Percentiles rank a stretch among this genome's conserved stretches.
Evolutionary conservation across 2,329 filamentous ascomycete genomes (phyloP).

Genomic region (Tolypocladium capitatum): DNA sequence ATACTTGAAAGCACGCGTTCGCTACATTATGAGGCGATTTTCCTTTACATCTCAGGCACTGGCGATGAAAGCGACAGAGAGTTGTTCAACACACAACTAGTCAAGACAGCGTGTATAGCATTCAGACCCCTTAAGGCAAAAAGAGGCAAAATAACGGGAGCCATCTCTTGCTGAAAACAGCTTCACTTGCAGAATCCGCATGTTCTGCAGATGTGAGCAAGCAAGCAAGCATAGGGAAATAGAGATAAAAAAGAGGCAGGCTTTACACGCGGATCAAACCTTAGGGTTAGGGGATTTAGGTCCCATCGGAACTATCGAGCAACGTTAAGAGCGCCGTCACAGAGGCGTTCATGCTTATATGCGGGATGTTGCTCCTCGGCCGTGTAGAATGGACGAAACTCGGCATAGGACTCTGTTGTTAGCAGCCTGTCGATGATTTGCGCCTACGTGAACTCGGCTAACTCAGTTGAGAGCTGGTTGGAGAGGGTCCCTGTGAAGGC

Average conservation of each 20-base stretch:
- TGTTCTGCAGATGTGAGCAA: too few species aligned
- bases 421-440: conserved; percentile 9
- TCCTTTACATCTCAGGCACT: not conserved
- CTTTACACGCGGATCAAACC: not conserved
- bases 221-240: too few species aligned
- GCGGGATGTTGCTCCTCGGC: not conserved
- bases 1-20: not conserved
- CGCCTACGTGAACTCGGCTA: conserved; percentile 5
- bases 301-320: not conserved
- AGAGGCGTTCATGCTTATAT: not conserved
- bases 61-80: not conserved
- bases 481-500: not conserved
- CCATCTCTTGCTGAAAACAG: not conserved
- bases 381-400: not conserved
- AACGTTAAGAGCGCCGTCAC: not conserved
- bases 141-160: not conserved
- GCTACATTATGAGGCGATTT: not conserved
- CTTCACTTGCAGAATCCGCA: too few species aligned
- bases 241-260: too few species aligned
- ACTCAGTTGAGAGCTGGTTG: conserved; percentile 2
- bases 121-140: too few species aligned
- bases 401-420: not conserved
- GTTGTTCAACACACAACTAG: not conserved
- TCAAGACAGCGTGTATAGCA: too few species aligned
- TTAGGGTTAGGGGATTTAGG: not conserved